Conservation (phyloP, 352 stramenopile genomes). For the Pythium dissotocum region DNA sequence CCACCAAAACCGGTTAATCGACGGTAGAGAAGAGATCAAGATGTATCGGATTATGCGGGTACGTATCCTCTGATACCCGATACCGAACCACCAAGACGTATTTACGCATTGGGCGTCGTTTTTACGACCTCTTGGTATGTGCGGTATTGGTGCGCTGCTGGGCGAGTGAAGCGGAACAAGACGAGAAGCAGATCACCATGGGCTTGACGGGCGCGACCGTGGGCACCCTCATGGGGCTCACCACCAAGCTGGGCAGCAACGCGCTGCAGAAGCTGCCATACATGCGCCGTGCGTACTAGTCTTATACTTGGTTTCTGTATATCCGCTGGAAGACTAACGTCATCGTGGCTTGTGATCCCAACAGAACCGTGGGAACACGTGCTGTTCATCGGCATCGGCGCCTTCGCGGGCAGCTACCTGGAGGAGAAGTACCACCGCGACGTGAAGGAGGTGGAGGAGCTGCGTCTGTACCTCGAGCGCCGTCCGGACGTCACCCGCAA, state of each 20-base stretch:
- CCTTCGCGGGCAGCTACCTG: constrained; percentile 55
- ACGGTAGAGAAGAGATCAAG: neutral
- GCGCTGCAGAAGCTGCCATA: constrained; percentile 81
- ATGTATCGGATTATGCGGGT: neutral
- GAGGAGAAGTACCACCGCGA: constrained; percentile 80
- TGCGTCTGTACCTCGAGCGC: constrained; percentile 73
- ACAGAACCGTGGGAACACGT: constrained; percentile 84
- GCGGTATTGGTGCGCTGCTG: constrained; percentile 15
- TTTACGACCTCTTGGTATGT: constrained; percentile 7
- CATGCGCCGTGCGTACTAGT: constrained; percentile 69
- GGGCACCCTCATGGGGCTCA: constrained; percentile 73
- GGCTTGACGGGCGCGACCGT: constrained; percentile 66
- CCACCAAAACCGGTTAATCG: no score
- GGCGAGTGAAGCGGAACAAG: constrained; percentile 12
- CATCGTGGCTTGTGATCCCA: neutral
- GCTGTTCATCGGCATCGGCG: constrained; percentile 67
- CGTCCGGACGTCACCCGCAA: constrained; percentile 49
- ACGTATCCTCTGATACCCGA: neutral
- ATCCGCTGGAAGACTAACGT: neutral
- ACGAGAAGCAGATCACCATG: constrained; percentile 40
- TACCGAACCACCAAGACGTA: neutral
- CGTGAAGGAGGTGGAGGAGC: constrained; percentile 73
- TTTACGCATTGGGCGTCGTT: constrained; percentile 1
- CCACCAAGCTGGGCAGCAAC: constrained; percentile 84
- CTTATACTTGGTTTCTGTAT: neutral